Base-by-base conservation (phyloP, 1,139 yeast genomes). In the Starmera stellimalicola region DNA sequence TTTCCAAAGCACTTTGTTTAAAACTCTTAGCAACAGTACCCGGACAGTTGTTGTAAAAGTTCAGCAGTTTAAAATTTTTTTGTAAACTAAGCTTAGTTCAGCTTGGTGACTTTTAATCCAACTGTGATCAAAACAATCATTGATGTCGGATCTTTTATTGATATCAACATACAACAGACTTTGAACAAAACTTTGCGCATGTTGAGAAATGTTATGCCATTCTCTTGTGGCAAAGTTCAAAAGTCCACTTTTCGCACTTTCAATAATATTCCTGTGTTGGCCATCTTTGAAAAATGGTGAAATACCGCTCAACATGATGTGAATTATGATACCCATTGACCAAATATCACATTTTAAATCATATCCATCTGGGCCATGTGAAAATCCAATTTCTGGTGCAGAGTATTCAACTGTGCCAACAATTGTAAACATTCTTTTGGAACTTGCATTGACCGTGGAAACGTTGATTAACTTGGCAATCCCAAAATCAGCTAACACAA, bases 331-430 rank as follows among this genome's bases (percentile, higher is more conserved):
- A 0, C 84, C 85, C 7, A 77, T 47, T 1, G 84, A 76, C 87
- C 85, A 77, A 31, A 73, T 54, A 50, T 78, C 85, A 46, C 82
- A 76, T 45, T 72, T 73, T 26, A 53, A 58, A 34, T 63, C 68
- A 45, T 75, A 76, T 0, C 78, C 75, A 14, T 17, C 20, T 7
- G 11, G 9, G 12, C 16, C 17, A 26, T 17, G 50, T 23, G 51
- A 58, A 39, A 70, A 60, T 1, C 74, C 70, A 15, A 71, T 73
- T 41, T 77, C 84, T 0, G 84, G 84, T 1, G 84, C 84, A 37
- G 76, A 68, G 45, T 76, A 77, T 45, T 76, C 84, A 0, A 77
- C 73, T 0, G 84, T 77, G 1, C 85, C 85, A 2, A 74, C 79
- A 3, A 73, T 60, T 0, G 83, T 71, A 33, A 59, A 63, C 63